phyloP scores from a whole-genome alignment of 768 basidiomycete genomes.

The Termitomyces heimii region DNA sequence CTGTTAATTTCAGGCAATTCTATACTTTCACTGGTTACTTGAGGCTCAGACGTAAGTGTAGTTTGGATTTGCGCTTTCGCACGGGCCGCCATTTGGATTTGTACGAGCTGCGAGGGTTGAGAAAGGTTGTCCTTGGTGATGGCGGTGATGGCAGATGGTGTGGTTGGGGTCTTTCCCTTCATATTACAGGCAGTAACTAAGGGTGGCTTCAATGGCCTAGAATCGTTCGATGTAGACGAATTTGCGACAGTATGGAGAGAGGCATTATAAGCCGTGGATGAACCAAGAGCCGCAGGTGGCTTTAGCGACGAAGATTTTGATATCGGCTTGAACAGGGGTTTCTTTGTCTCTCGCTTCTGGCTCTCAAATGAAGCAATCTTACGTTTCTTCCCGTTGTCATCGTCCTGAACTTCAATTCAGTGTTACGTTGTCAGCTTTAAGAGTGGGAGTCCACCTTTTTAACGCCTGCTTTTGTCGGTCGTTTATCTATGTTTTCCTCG shows the following conservation, averaged over 20 bases:
- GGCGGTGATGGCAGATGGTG: slow-evolving; percentile 14
- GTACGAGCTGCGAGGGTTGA: slow-evolving; percentile 59
- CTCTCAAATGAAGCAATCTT: slow-evolving; percentile 48
- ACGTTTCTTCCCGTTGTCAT: slow-evolving; percentile 68
- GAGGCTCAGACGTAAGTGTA: slow-evolving; percentile 36
- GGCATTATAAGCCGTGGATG: slow-evolving; percentile 33
- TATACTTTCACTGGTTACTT: slow-evolving; percentile 69
- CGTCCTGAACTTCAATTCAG: slow-evolving; percentile 39
- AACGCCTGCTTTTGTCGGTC: slow-evolving; percentile 43
- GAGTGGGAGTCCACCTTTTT: slow-evolving; percentile 55
- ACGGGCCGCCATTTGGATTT: slow-evolving; percentile 67
- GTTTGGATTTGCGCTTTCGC: slow-evolving; percentile 64
- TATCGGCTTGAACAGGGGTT: slow-evolving; percentile 47
- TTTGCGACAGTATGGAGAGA: slow-evolving; percentile 23
- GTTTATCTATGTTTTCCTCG: slow-evolving; percentile 71
- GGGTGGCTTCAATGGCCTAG: slow-evolving; percentile 25
- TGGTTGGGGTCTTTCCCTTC: slow-evolving; percentile 42
- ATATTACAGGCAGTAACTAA: slow-evolving; percentile 13
- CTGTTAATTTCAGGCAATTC: slow-evolving; percentile 94
- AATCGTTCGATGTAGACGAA: slow-evolving; percentile 27
- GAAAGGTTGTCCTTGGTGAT: slow-evolving; percentile 42
- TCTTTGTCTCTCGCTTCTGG: slow-evolving; percentile 56
- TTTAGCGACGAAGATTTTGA: slow-evolving; percentile 37
- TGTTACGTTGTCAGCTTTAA: not conserved
- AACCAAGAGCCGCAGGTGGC: slow-evolving; percentile 29